phyloP scores from a whole-genome alignment of 148 eudicot genomes.

The Rhododendron molle region DNA sequence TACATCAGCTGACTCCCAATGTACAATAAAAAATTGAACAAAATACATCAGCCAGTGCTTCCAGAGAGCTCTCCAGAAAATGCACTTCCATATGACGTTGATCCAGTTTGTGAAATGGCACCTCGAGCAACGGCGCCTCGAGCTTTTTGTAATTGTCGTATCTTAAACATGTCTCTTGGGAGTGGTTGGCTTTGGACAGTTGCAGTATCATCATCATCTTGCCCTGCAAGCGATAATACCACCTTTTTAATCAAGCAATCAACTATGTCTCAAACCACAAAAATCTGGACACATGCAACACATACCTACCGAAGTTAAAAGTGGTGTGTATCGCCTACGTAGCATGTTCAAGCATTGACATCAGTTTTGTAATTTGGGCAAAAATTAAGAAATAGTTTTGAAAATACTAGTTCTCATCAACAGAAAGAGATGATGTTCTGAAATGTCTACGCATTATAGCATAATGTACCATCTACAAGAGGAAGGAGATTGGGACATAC shows the following conservation, averaged over 20 bases:
- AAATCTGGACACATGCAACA: not conserved
- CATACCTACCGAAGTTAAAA: not conserved
- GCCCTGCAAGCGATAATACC: constrained; percentile 38
- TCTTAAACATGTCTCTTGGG: constrained; percentile 74
- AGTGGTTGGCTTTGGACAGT: constrained; percentile 77
- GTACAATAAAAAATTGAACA: not conserved
- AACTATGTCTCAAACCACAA: not conserved
- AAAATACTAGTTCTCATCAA: not conserved
- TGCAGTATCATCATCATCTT: constrained; percentile 72
- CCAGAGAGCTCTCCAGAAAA: constrained; percentile 92
- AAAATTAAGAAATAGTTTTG: not conserved
- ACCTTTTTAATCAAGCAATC: not conserved
- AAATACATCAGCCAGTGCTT: constrained; percentile 47
- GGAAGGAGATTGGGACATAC: constrained; percentile 39
- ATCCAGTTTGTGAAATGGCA: constrained; percentile 72
- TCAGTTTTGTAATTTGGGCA: not conserved
- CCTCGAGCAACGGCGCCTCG: too few species aligned
- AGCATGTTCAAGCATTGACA: not conserved
- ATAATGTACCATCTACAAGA: constrained; percentile 7
- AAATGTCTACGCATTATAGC: not conserved
- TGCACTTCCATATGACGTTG: constrained; percentile 94
- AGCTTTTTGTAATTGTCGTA: constrained; percentile 80
- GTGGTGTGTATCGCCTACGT: not conserved
- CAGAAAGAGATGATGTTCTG: not conserved
- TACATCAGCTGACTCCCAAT: not conserved